These are phyloP conservation scores for Neophaeococcomyces mojaviensis DNA, from an alignment of 2,329 filamentous ascomycete species.

Conservation along the genomic window DNA sequence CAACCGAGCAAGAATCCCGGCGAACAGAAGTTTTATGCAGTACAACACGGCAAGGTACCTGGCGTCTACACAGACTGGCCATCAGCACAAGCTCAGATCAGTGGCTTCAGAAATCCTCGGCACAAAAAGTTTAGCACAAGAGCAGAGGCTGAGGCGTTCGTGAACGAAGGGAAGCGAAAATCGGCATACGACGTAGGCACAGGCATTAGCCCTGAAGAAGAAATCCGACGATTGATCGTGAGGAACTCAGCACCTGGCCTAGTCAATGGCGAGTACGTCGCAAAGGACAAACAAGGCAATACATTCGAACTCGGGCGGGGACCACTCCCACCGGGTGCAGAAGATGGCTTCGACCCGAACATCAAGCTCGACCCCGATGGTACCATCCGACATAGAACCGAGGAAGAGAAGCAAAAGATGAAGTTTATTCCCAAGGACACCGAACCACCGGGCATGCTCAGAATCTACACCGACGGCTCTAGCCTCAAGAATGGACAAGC, in stretches of 20 bases:
- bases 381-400: conserved; percentile 48
- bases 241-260: conserved; percentile 28
- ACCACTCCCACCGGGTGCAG: conserved; percentile 47
- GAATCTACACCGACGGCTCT: conserved; percentile 59
- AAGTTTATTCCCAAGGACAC: conserved; percentile 36
- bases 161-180: conserved; percentile 39
- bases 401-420: conserved; percentile 40
- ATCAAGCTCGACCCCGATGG: conserved; percentile 50
- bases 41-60: conserved; percentile 50
- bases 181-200: conserved; percentile 9
- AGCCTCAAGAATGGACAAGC: conserved; percentile 50
- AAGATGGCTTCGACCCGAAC: conserved; percentile 56
- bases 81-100: conserved; percentile 64
- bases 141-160: conserved; percentile 71
- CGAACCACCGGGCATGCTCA: conserved; percentile 43
- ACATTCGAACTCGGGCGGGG: conserved; percentile 47
- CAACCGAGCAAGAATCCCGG: conserved; percentile 30
- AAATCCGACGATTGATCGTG: conserved; percentile 21
- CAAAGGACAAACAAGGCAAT: conserved; percentile 36
- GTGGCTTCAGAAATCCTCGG: conserved; percentile 60
- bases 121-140: conserved; percentile 62
- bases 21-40: conserved; percentile 49
- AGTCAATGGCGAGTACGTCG: conserved; percentile 30
- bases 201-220: conserved; percentile 17
- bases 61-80: conserved; percentile 62